Conservation (phyloP, 2,329 filamentous ascomycete species). For the Ceratocystis cubensis region DNA sequence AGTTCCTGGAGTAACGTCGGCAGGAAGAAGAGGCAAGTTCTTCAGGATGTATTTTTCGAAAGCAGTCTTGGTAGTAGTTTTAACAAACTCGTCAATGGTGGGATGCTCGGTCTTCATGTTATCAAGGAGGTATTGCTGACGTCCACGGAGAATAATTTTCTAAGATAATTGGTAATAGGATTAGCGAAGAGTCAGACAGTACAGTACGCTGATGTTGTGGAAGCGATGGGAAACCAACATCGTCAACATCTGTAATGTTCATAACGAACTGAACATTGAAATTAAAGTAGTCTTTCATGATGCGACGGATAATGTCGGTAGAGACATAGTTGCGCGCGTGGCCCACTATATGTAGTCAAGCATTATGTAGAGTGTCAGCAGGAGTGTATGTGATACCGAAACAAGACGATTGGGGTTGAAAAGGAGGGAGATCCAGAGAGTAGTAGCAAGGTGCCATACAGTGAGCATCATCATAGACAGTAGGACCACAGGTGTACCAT, state of each 20-base stretch:
- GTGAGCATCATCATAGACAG: slow-evolving; percentile 71
- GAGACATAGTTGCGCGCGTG: slow-evolving; percentile 86
- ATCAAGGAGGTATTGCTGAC: slow-evolving; percentile 70
- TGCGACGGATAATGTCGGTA: slow-evolving; percentile 75
- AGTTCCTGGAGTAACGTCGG: slow-evolving; percentile 33
- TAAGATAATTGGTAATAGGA: neutral
- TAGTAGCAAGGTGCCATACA: slow-evolving; percentile 20
- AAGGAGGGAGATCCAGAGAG: neutral
- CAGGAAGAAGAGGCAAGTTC: slow-evolving; percentile 41
- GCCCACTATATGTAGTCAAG: slow-evolving; percentile 35
- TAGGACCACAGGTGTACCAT: slow-evolving; percentile 72
- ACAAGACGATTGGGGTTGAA: neutral
- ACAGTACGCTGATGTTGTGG: neutral
- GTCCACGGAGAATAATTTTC: slow-evolving; percentile 48
- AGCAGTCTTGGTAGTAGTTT: slow-evolving; percentile 28
- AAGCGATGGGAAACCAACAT: slow-evolving; percentile 30
- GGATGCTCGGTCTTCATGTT: slow-evolving; percentile 16
- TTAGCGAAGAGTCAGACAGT: neutral
- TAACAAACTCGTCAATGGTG: slow-evolving; percentile 17
- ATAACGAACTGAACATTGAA: slow-evolving; percentile 79
- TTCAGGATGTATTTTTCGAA: slow-evolving; percentile 44
- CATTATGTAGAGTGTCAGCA: neutral
- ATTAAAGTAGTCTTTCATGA: slow-evolving; percentile 70
- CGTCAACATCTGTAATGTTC: slow-evolving; percentile 81
- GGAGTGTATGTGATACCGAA: slow-evolving; percentile 2